Conservation (phyloP, 495 filamentous ascomycete genomes). For the Thozetella sp. region DNA sequence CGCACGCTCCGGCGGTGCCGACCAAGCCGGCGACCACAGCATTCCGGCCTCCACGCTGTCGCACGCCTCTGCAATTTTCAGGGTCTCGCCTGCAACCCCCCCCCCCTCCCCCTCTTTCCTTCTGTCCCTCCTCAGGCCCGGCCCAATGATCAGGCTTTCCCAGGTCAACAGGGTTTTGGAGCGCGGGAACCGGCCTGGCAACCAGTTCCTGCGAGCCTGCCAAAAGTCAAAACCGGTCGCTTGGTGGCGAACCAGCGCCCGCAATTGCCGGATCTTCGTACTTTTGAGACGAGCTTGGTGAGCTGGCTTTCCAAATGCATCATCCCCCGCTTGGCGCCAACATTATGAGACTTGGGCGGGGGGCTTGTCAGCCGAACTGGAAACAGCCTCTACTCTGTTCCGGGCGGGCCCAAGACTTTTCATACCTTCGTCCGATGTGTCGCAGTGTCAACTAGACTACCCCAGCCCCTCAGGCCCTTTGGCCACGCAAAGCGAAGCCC, state of each 20-base stretch:
- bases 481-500: too few species aligned
- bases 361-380: neutral
- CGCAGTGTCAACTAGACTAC: neutral
- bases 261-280: neutral
- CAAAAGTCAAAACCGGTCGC: neutral
- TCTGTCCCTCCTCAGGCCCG: neutral
- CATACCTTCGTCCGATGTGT: neutral
- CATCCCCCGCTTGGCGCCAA: neutral
- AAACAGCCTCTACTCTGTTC: too few species aligned
- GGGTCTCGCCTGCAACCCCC: neutral
- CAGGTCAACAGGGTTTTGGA: neutral
- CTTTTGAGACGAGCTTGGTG: conserved; percentile 2
- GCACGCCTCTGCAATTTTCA: neutral
- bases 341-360: neutral
- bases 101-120: neutral
- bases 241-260: neutral
- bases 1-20: too few species aligned
- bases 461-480: neutral
- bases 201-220: neutral
- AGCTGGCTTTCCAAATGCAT: neutral
- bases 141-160: neutral
- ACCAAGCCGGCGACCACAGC: too few species aligned
- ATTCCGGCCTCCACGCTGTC: neutral
- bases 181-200: conserved; percentile 2
- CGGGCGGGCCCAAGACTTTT: too few species aligned